Evolutionary conservation across 495 filamentous ascomycete genomes (phyloP).

Genomic region (Penicillium atrosanguineum): DNA sequence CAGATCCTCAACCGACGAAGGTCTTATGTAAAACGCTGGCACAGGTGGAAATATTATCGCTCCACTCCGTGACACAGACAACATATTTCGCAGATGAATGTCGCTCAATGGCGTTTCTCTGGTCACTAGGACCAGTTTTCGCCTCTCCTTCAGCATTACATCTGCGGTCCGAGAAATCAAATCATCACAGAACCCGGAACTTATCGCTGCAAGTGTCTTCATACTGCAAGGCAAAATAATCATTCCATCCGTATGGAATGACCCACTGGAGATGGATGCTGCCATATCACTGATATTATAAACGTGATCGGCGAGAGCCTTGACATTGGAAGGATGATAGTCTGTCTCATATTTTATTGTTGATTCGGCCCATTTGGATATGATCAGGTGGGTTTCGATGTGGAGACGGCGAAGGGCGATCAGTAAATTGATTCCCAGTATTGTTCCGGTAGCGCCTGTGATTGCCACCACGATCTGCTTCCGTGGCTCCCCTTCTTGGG

Average conservation of each 20-base stretch:
- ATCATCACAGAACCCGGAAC: slow-evolving; percentile 32
- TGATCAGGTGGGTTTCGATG: too few relatives aligned
- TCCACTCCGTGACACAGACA: slow-evolving; percentile 32
- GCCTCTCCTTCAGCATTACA: slow-evolving; percentile 46
- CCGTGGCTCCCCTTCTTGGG: too few relatives aligned
- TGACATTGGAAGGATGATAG: slow-evolving; percentile 30
- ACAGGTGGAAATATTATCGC: slow-evolving; percentile 45
- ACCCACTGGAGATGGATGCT: slow-evolving; percentile 35
- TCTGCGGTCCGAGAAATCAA: slow-evolving; percentile 47
- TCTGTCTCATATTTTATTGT: slow-evolving; percentile 45
- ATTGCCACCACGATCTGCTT: slow-evolving; percentile 36
- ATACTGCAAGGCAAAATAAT: slow-evolving; percentile 42
- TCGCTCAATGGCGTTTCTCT: slow-evolving; percentile 46
- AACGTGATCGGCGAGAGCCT: slow-evolving; percentile 36
- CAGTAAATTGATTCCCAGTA: slow-evolving; percentile 37
- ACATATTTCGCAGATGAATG: slow-evolving; percentile 48
- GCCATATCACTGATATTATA: slow-evolving; percentile 38
- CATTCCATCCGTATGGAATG: slow-evolving; percentile 39
- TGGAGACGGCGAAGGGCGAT: slow-evolving; percentile 12
- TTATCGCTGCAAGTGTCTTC: slow-evolving; percentile 37
- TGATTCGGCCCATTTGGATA: slow-evolving; percentile 28
- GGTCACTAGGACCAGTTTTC: slow-evolving; percentile 39
- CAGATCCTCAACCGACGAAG: slow-evolving; percentile 36
- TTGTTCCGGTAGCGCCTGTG: slow-evolving; percentile 41
- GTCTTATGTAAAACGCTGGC: slow-evolving; percentile 40